A percentile compares a stretch with the other conserved stretches of the same genome.
Evolutionary conservation across 305 asterid genomes (phyloP).

Genomic region (Striga hermonthica): DNA sequence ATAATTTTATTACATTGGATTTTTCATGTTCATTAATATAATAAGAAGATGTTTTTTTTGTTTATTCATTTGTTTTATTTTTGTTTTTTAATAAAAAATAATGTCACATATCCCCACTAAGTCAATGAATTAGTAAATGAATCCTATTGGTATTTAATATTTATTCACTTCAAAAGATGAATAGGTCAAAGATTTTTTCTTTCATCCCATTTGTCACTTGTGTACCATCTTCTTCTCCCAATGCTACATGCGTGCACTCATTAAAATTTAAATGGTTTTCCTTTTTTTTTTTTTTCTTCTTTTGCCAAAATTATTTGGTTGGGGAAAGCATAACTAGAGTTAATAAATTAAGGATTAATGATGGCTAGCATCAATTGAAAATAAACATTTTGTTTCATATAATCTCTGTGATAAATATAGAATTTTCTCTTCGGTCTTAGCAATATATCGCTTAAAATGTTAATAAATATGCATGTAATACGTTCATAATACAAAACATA

Average conservation of each 20-base stretch:
- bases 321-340: not conserved
- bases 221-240: conserved; percentile 21
- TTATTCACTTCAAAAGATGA: conserved; percentile 14
- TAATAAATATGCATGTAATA: no score
- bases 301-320: not conserved
- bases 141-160: conserved; percentile 30
- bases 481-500: no score
- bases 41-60: conserved; percentile 20
- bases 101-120: conserved; percentile 47
- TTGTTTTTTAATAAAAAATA: no score
- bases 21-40: conserved; percentile 29
- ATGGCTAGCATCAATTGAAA: not conserved
- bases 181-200: conserved; percentile 48
- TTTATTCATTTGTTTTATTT: conserved; percentile 31
- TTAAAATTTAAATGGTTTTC: not conserved
- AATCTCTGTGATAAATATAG: no score
- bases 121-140: conserved; percentile 53
- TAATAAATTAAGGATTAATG: not conserved
- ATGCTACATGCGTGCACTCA: conserved; percentile 30
- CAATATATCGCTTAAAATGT: no score
- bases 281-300: not conserved
- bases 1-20: conserved; percentile 48
- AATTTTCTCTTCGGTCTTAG: no score
- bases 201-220: conserved; percentile 25
- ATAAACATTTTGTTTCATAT: no score